phyloP scores from a whole-genome alignment of 169 alveolate species.

The Cryptosporidium muris region DNA sequence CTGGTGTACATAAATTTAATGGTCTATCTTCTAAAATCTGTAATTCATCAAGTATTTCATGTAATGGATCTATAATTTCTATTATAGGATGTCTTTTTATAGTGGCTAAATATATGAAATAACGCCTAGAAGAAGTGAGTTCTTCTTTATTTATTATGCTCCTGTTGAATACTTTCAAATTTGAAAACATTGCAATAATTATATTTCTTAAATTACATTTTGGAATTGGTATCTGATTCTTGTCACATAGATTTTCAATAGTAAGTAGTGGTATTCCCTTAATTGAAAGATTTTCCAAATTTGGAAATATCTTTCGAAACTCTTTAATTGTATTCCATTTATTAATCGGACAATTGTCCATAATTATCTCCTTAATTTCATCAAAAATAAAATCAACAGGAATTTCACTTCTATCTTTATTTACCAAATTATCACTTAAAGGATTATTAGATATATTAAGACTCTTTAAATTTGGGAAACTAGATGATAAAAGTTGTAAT shows the following conservation, averaged over 20 bases:
- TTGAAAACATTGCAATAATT: constrained; percentile 19
- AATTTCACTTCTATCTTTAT: no score
- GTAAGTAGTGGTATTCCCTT: constrained; percentile 6
- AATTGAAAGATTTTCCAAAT: constrained; percentile 24
- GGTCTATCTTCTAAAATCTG: neutral
- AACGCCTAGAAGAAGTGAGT: constrained; percentile 41
- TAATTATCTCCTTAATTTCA: constrained; percentile 3
- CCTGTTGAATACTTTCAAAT: constrained; percentile 28
- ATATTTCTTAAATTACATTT: constrained; percentile 30
- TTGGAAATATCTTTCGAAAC: constrained; percentile 31
- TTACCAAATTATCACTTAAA: neutral
- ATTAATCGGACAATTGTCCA: constrained; percentile 17
- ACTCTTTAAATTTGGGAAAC: neutral
- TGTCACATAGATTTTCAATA: neutral
- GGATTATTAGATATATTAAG: constrained; percentile 35
- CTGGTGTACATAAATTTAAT: neutral
- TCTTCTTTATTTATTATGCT: constrained; percentile 39
- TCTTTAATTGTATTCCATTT: constrained; percentile 24
- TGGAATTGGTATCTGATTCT: neutral
- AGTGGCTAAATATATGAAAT: constrained; percentile 46
- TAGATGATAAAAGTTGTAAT: neutral
- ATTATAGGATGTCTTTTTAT: neutral
- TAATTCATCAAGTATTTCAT: constrained; percentile 28
- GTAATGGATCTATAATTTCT: constrained; percentile 21
- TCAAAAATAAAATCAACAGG: neutral